Percentiles rank a stretch among this genome's conserved stretches.
phyloP scores from a whole-genome alignment of 495 filamentous ascomycete genomes.

The Aspergillus bridgeri region DNA sequence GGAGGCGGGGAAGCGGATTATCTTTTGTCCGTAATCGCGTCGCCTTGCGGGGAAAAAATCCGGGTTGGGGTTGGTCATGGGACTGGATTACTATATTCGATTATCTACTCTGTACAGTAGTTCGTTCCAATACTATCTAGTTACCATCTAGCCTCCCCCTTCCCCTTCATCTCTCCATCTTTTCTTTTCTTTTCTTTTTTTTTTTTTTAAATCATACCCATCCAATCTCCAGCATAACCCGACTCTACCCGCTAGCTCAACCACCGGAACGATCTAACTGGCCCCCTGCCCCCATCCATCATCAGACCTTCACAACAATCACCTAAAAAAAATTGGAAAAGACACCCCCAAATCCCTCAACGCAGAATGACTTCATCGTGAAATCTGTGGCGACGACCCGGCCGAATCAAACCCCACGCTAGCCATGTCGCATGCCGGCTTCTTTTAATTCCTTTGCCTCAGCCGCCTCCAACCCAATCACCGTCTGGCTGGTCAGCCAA shows the following conservation, averaged over 20 bases:
- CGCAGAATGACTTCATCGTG: not conserved
- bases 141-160: not conserved
- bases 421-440: not conserved
- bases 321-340: too few relatives aligned
- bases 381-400: not conserved
- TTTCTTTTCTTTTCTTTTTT: not conserved
- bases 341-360: too few relatives aligned
- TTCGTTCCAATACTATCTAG: too few relatives aligned
- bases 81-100: not conserved
- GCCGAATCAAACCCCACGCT: not conserved
- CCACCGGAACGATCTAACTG: too few relatives aligned
- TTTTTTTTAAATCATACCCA: not conserved
- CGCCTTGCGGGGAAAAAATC: not conserved
- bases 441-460: not conserved
- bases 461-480: not conserved
- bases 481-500: not conserved
- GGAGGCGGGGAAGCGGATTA: not conserved
- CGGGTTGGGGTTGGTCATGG: not conserved
- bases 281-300: not conserved
- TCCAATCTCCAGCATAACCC: not conserved
- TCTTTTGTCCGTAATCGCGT: not conserved
- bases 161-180: not conserved
- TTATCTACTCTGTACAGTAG: too few relatives aligned
- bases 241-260: not conserved
- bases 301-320: not conserved